Percentiles rank a stretch among this genome's conserved stretches.
phyloP scores from a whole-genome alignment of 2,329 filamentous ascomycete genomes.

The Bipolaris gigantea region DNA sequence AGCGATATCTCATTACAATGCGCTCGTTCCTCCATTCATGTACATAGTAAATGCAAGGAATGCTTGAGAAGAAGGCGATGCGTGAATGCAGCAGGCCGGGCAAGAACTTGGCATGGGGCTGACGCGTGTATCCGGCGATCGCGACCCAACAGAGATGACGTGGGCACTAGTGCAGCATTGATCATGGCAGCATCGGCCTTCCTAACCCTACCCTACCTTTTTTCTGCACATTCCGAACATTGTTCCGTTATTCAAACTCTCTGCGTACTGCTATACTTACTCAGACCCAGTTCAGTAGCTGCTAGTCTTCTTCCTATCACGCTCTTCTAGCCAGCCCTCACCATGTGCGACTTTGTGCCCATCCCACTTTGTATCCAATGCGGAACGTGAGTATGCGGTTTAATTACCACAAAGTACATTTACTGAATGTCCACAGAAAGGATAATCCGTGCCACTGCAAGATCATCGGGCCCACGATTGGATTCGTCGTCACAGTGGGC shows the following conservation, averaged over 20 bases:
- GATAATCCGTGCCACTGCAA: conserved; percentile 62
- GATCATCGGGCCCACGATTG: conserved; percentile 58
- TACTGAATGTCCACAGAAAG: conserved; percentile 45
- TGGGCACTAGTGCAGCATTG: conserved; percentile 7
- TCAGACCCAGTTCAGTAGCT: neutral
- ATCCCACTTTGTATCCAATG: conserved; percentile 59
- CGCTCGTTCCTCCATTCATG: neutral
- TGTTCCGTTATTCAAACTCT: neutral
- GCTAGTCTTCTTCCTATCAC: neutral
- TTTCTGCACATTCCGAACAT: neutral
- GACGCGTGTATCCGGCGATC: conserved; percentile 13
- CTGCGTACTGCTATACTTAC: neutral
- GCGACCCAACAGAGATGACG: conserved; percentile 8
- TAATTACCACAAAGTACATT: neutral
- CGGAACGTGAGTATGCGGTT: conserved; percentile 42
- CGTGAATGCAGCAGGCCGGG: conserved; percentile 4
- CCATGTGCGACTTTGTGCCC: conserved; percentile 46
- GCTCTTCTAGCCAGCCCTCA: neutral
- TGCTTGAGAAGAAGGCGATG: neutral
- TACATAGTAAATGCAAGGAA: neutral
- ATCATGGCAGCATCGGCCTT: conserved; percentile 12
- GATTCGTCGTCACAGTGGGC: conserved; percentile 53
- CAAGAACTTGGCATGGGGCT: conserved; percentile 1
- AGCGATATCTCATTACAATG: neutral
- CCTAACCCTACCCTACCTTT: conserved; percentile 1